Evolutionary conservation across 306 rosid genomes (phyloP).

Genomic region (Abrus precatorius): DNA sequence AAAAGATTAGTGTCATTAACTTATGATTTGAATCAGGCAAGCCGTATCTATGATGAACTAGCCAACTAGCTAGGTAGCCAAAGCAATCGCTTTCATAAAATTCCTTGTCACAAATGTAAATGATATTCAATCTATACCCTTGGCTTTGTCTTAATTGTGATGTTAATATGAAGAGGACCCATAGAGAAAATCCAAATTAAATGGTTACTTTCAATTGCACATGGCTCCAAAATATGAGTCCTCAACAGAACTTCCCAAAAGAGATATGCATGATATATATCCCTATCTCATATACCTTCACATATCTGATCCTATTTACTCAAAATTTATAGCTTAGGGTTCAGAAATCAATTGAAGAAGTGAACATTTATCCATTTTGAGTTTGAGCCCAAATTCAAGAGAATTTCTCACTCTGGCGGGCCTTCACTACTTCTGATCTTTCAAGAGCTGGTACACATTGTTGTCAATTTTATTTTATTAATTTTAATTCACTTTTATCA

Average conservation of each 20-base stretch:
- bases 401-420: background rate
- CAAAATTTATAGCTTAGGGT: slow-evolving; percentile 36
- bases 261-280: background rate
- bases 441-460: slow-evolving; percentile 41
- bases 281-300: slow-evolving; percentile 22
- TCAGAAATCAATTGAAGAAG: slow-evolving; percentile 19
- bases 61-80: slow-evolving; percentile 29
- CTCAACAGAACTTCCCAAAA: background rate
- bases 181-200: slow-evolving; percentile 33
- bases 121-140: slow-evolving; percentile 11
- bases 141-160: slow-evolving; percentile 40
- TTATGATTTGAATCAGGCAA: slow-evolving; percentile 22
- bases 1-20: slow-evolving; percentile 19
- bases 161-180: slow-evolving; percentile 43
- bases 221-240: slow-evolving; percentile 38
- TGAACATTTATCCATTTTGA: slow-evolving; percentile 22
- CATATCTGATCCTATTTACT: background rate
- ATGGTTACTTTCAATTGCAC: slow-evolving; percentile 51
- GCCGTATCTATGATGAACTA: slow-evolving; percentile 23
- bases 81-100: slow-evolving; percentile 51
- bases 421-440: background rate
- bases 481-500: slow-evolving; percentile 18
- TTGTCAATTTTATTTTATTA: slow-evolving; percentile 45
- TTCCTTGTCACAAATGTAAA: slow-evolving; percentile 50
- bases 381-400: background rate